These are phyloP conservation scores for Kalanchoe fedtschenkoi DNA, from an alignment of 164 flowering plant genomes.

Conservation along the genomic window DNA sequence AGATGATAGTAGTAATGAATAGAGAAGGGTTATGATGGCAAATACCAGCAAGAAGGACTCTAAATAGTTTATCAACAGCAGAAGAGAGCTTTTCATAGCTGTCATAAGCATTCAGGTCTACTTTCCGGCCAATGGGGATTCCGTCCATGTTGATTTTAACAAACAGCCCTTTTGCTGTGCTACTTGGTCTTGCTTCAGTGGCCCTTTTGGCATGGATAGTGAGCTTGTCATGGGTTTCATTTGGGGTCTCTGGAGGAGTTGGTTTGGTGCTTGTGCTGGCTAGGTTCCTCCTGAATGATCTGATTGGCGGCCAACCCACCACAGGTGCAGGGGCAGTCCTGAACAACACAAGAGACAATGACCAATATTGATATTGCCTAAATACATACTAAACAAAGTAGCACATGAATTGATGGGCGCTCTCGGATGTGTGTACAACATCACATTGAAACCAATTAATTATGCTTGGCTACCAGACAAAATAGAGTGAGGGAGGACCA, in stretches of 20 bases:
- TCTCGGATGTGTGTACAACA: too few species aligned
- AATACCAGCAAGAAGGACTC: constrained; percentile 86
- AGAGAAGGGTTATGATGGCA: background rate
- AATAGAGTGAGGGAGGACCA: background rate
- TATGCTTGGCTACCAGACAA: background rate
- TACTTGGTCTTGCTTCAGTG: constrained; percentile 22
- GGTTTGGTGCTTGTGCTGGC: constrained; percentile 32
- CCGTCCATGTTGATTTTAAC: constrained; percentile 99
- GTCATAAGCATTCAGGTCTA: constrained; percentile 67
- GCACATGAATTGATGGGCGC: background rate
- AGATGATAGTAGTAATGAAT: background rate
- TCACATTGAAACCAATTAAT: background rate
- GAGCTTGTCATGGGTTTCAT: constrained; percentile 21
- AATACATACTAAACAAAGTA: too few species aligned
- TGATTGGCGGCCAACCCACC: constrained; percentile 98
- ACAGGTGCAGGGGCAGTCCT: constrained; percentile 75
- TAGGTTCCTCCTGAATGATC: constrained; percentile 81
- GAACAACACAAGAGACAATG: background rate
- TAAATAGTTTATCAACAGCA: constrained; percentile 84
- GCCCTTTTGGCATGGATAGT: constrained; percentile 17
- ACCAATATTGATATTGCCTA: background rate
- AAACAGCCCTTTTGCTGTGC: constrained; percentile 38
- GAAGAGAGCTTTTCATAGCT: constrained; percentile 69
- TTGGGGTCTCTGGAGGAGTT: constrained; percentile 27
- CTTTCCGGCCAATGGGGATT: constrained; percentile 90